Evolutionary conservation across 352 stramenopile species (phyloP), one percentile per base, ranked within the genome.

Genomic region (Phytophthora foliorum): DNA sequence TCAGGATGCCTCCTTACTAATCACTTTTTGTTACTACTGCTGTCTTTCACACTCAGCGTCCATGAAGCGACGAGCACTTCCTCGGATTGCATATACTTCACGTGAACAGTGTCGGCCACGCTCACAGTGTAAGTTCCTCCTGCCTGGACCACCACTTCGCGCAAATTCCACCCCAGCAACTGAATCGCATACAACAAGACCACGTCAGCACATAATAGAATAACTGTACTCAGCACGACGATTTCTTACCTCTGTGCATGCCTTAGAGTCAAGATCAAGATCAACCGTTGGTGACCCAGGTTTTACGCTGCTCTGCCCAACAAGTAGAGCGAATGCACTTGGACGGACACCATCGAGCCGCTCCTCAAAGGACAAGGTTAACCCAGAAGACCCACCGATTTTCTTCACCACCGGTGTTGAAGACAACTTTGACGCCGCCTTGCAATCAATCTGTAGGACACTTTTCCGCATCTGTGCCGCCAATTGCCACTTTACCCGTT

Each of bases 401-500:
- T 69, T 76, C 38, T 75, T 76, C 19, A 73, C 62, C 9, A 22
- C 46, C 3, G 53, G 38, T 10, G 39, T 56, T 2, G 67, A 38
- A 21, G 49, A 27, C 36, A 59, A 21, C 39, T 70, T 65, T 1
- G 48, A 64, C 17, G 79, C 61, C 2, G 76, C 57, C 63, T 88
- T 88, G 17, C 88, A 72, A 51, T 89, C 83, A 34, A 93, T 53
- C 32, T 89, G 59, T 16, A 88, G 72, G 61, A 93, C 86, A 31
- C 75, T 85, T 49, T 87, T 86, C 53, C 87, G 80, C 64, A 93
- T 83, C 29, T 79, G 63, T 24, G 72, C 77, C 29, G 91, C 75
- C 36, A 91, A 57, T 42, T 91, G 82, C 69, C 72, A 81, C 61
- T 88, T 91, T 36, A 93, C 68, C 7, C 85, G 78, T 45, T 89